Conservation (phyloP, 495 filamentous ascomycete species). For the Glutinoglossum americanum region DNA sequence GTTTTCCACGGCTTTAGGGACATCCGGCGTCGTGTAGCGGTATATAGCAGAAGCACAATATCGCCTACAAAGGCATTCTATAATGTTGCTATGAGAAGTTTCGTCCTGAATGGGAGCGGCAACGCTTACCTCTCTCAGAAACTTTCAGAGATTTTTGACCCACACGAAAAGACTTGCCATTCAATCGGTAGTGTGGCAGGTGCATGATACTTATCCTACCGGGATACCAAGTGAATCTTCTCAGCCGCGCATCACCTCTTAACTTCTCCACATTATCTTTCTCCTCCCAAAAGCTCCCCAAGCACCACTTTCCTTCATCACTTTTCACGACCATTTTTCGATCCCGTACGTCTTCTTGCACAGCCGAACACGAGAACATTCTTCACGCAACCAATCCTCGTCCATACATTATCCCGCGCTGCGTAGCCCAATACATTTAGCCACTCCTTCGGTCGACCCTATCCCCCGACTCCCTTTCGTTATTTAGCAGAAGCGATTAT, state of each 20-base stretch:
- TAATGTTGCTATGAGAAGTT: too few species aligned
- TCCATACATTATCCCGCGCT: not conserved
- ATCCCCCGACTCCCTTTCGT: not conserved
- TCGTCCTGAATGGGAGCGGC: too few species aligned
- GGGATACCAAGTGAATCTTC: not conserved
- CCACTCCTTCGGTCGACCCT: not conserved
- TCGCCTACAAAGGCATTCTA: too few species aligned
- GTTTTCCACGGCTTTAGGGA: too few species aligned
- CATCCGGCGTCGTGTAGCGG: too few species aligned
- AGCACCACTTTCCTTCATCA: too few species aligned
- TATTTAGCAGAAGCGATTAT: too few species aligned
- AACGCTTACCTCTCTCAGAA: too few species aligned
- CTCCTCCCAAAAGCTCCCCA: not conserved
- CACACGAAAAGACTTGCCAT: not conserved
- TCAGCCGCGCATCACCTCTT: not conserved
- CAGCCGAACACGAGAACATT: not conserved
- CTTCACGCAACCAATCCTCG: not conserved
- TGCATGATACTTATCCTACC: too few species aligned
- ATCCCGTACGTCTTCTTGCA: not conserved
- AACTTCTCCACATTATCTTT: not conserved
- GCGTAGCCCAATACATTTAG: not conserved
- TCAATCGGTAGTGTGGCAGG: not conserved
- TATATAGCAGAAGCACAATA: too few species aligned
- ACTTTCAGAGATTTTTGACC: too few species aligned
- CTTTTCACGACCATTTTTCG: not conserved